A percentile compares a stretch with the other conserved stretches of the same genome.
Evolutionary conservation across 495 filamentous ascomycete genomes (phyloP).

Genomic region (Neurospora sp.): DNA sequence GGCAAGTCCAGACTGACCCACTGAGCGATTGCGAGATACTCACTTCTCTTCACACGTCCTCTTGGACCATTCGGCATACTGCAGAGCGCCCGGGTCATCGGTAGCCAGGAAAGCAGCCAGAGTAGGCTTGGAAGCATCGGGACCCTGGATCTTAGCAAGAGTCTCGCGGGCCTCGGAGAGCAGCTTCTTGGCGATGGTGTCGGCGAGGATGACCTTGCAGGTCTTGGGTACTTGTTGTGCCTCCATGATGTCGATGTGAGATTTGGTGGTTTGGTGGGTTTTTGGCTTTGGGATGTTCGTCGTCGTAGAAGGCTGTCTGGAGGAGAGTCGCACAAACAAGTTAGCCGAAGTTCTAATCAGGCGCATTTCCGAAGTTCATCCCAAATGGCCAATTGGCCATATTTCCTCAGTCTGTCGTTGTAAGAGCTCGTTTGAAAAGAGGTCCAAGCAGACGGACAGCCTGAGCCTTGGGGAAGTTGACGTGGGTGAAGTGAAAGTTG

Average conservation of each 20-base stretch:
- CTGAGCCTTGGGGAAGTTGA: neutral
- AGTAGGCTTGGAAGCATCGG: slow-evolving; percentile 46
- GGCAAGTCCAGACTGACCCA: neutral
- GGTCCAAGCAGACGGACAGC: neutral
- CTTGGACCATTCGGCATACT: slow-evolving; percentile 95
- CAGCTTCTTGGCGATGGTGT: slow-evolving; percentile 69
- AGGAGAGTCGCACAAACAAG: neutral
- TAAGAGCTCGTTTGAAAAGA: neutral
- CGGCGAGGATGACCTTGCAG: slow-evolving; percentile 87
- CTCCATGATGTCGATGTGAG: slow-evolving; percentile 22
- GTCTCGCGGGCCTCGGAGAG: slow-evolving; percentile 66
- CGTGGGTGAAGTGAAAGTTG: neutral
- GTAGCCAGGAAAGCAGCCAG: slow-evolving; percentile 90
- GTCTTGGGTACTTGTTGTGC: slow-evolving; percentile 43
- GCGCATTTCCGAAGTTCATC: neutral
- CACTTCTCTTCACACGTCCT: slow-evolving; percentile 94
- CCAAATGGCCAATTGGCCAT: neutral
- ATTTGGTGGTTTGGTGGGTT: neutral
- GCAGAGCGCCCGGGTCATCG: slow-evolving; percentile 75
- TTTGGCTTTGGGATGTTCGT: neutral
- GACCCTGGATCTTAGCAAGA: slow-evolving; percentile 50
- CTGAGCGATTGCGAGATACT: slow-evolving; percentile 21
- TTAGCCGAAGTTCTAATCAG: neutral
- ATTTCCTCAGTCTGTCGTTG: neutral
- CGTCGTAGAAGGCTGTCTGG: neutral